Evolutionary conservation across 176 grass and related monocot genomes (phyloP).

Genomic region (Oryza coarctata): DNA sequence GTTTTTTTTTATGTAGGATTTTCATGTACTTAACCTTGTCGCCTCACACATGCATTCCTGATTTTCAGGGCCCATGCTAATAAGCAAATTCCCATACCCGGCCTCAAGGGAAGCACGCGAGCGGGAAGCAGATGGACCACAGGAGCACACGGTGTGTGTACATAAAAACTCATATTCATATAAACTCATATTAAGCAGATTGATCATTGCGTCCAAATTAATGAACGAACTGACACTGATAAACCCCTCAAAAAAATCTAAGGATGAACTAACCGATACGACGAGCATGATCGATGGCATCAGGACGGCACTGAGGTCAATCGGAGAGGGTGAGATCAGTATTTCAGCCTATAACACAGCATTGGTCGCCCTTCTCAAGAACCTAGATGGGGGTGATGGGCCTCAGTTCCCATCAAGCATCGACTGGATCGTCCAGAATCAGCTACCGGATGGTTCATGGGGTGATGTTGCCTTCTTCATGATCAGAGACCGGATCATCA

Average conservation of each 20-base stretch:
- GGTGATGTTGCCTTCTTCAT: slow-evolving; percentile 42
- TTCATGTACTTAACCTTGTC: too few relatives aligned
- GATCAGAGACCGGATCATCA: slow-evolving; percentile 50
- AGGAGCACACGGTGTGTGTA: too few relatives aligned
- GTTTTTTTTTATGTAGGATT: too few relatives aligned
- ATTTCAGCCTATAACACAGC: slow-evolving; percentile 61
- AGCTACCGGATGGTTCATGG: slow-evolving; percentile 59
- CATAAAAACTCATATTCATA: too few relatives aligned
- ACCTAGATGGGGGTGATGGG: slow-evolving; percentile 11
- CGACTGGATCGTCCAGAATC: slow-evolving; percentile 55
- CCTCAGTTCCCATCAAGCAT: slow-evolving; percentile 59
- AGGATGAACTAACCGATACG: neutral
- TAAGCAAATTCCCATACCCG: too few relatives aligned
- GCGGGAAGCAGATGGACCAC: too few relatives aligned
- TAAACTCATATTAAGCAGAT: neutral
- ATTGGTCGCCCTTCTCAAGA: slow-evolving; percentile 48
- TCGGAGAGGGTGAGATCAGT: slow-evolving; percentile 43
- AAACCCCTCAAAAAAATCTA: neutral
- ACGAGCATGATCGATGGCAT: slow-evolving; percentile 17
- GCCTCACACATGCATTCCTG: too few relatives aligned
- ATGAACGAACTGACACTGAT: neutral
- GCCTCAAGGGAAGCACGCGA: too few relatives aligned
- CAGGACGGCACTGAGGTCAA: slow-evolving; percentile 23
- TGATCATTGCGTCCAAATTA: too few relatives aligned
- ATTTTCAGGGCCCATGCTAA: too few relatives aligned